Percentiles rank a stretch among this genome's conserved stretches.
These are phyloP conservation scores for Gamarada debralockiae DNA, from an alignment of 495 filamentous ascomycete genomes.

Conservation along the genomic window DNA sequence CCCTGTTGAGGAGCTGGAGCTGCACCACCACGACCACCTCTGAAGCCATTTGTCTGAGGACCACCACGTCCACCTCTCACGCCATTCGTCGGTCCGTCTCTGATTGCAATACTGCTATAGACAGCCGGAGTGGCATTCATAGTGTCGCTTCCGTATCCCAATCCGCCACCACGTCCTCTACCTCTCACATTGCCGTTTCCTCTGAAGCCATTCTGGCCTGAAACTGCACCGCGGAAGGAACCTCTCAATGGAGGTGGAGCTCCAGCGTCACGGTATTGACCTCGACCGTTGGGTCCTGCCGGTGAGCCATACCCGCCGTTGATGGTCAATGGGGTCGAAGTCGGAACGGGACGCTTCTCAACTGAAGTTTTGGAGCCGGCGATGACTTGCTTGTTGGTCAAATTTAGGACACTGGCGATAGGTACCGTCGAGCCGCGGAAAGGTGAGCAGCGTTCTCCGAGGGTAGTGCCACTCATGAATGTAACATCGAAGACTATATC, in stretches of 20 bases:
- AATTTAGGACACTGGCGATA: conserved; percentile 77
- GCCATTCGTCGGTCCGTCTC: conserved; percentile 30
- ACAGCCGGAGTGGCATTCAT: conserved; percentile 17
- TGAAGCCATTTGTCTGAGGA: conserved; percentile 25
- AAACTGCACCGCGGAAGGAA: conserved; percentile 67
- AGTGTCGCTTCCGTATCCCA: conserved; percentile 17
- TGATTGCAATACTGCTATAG: conserved; percentile 19
- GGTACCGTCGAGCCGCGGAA: conserved; percentile 95
- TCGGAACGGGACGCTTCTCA: conserved; percentile 52
- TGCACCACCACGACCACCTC: conserved; percentile 26
- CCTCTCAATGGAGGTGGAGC: conserved; percentile 66
- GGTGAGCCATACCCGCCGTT: conserved; percentile 57
- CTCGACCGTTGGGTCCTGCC: conserved; percentile 45
- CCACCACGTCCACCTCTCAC: conserved; percentile 30
- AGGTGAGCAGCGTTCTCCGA: conserved; percentile 86
- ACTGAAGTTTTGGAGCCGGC: conserved; percentile 65
- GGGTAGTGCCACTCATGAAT: conserved; percentile 93
- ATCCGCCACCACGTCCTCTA: conserved; percentile 35
- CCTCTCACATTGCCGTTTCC: conserved; percentile 28
- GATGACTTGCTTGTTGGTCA: conserved; percentile 76
- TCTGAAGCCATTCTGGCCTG: conserved; percentile 28
- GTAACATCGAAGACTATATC: conserved; percentile 91
- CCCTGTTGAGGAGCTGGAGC: conserved; percentile 43
- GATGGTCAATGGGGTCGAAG: conserved; percentile 50
- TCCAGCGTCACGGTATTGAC: conserved; percentile 65